Conservation (phyloP, 768 basidiomycete species). For the Peribolospora kevripleyi region DNA sequence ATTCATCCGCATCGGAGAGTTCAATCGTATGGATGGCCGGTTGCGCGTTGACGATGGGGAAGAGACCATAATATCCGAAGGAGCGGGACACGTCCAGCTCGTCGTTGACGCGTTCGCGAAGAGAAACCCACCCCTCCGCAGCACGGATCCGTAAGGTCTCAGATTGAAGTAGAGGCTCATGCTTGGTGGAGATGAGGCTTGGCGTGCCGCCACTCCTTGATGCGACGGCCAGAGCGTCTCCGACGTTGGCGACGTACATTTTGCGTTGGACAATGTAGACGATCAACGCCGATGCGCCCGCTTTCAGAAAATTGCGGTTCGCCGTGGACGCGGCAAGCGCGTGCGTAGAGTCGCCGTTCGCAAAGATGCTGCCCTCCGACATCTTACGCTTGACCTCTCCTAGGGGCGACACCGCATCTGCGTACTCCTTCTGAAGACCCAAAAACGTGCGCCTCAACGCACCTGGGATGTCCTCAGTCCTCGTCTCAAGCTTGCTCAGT, state of each 20-base stretch:
- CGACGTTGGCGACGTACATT: conserved; percentile 72
- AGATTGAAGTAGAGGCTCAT: conserved; percentile 65
- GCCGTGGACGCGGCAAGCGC: too few species aligned
- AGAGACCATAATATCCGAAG: conserved; percentile 74
- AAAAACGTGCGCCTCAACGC: conserved; percentile 73
- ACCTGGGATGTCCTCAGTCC: conserved; percentile 36
- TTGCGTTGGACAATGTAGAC: conserved; percentile 58
- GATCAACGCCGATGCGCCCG: conserved; percentile 64
- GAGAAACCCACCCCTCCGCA: conserved; percentile 86
- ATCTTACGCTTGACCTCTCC: conserved; percentile 33
- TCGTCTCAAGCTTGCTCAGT: conserved; percentile 27
- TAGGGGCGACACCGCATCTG: conserved; percentile 20
- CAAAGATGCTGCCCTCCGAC: conserved; percentile 33
- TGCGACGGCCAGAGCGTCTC: conserved; percentile 65
- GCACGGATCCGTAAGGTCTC: conserved; percentile 71
- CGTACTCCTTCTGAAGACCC: conserved; percentile 53
- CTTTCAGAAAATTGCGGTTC: conserved; percentile 21
- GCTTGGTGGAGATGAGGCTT: conserved; percentile 32
- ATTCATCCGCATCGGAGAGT: conserved; percentile 67
- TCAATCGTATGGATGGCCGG: conserved; percentile 49
- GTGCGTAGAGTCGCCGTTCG: too few species aligned
- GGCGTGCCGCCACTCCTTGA: conserved; percentile 20
- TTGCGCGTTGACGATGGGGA: conserved; percentile 70
- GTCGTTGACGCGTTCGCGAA: conserved; percentile 71
- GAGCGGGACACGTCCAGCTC: conserved; percentile 75